phyloP scores from a whole-genome alignment of 2,329 filamentous ascomycete genomes.

The Fusarium azukiicola region DNA sequence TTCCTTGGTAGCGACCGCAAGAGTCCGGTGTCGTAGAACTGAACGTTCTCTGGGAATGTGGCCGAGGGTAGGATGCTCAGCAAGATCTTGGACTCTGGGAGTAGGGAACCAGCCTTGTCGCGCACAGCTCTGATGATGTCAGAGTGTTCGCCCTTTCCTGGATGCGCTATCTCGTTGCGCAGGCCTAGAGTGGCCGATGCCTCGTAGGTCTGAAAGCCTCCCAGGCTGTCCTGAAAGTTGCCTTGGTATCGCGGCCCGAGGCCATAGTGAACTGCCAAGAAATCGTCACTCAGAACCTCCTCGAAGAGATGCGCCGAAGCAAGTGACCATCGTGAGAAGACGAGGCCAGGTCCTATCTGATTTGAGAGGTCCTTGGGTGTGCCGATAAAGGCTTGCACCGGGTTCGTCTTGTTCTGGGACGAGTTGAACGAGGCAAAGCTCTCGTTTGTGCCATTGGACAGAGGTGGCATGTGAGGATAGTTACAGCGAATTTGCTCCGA shows the following conservation, averaged over 20 bases:
- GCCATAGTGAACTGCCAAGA: slow-evolving; percentile 93
- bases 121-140: slow-evolving; percentile 95
- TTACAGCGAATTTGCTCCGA: slow-evolving; percentile 94
- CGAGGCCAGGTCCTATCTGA: slow-evolving; percentile 85
- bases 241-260: slow-evolving; percentile 95
- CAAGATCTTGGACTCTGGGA: slow-evolving; percentile 90
- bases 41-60: slow-evolving; percentile 90
- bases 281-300: slow-evolving; percentile 93
- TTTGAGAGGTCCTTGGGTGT: slow-evolving; percentile 94
- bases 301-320: slow-evolving; percentile 95
- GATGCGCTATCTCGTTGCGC: slow-evolving; percentile 94
- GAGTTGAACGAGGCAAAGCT: slow-evolving; percentile 86
- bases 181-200: slow-evolving; percentile 95
- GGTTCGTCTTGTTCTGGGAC: slow-evolving; percentile 76
- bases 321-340: slow-evolving; percentile 92
- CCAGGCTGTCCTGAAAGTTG: slow-evolving; percentile 97
- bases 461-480: slow-evolving; percentile 89
- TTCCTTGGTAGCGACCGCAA: slow-evolving; percentile 88
- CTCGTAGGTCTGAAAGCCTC: slow-evolving; percentile 97
- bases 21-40: slow-evolving; percentile 88
- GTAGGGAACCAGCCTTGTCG: slow-evolving; percentile 89
- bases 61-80: slow-evolving; percentile 91
- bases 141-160: slow-evolving; percentile 93
- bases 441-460: slow-evolving; percentile 80
- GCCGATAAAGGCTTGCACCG: slow-evolving; percentile 95